Base-by-base conservation (phyloP, 1,139 yeast genomes). In the Diutina scorzettiae region DNA sequence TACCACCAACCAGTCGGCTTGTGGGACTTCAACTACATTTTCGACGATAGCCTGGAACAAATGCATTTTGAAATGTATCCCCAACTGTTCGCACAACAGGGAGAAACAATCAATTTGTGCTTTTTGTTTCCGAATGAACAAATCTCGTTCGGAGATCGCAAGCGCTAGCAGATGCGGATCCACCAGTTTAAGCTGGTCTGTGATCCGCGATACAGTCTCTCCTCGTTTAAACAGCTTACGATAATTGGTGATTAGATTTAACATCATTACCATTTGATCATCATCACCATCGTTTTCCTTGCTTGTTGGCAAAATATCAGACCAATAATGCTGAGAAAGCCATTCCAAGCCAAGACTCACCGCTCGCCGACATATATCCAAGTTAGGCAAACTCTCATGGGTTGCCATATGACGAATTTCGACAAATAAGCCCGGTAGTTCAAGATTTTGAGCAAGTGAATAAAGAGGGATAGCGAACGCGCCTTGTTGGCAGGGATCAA, bases 321-420 rank as follows among this genome's bases (percentile, higher is more conserved):
- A 4, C 99, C 98, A 91, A 60, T 81, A 91, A 53, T 82, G 68
- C 9, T 66, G 72, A 58, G 69, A 71, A 2, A 91, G 60, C 97
- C 98, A 93, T 8, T 60, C 63, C 40, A 89, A 57, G 0, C 95
- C 96, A 44, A 73, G 64, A 5, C 56, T 53, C 5, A 78, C 62
- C 5, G 80, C 75, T 25, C 65, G 57, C 33, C 95, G 65, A 19
- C 91, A 66, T 60, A 83, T 68, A 40, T 71, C 76, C 36, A 86
- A 52, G 30, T 82, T 70, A 0, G 97, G 96, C 19, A 91, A 60
- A 14, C 65, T 69, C 51, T 91, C 97, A 57, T 93, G 99, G 0
- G 98, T 91, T 5, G 95, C 91, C 56, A 78, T 74, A 57, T 93
- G 98, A 47, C 99, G 66, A 33, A 87, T 56, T 55, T 93, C 98